These are phyloP conservation scores for Amanita subjunquillea DNA, from an alignment of 768 basidiomycete genomes.

Conservation along the genomic window DNA sequence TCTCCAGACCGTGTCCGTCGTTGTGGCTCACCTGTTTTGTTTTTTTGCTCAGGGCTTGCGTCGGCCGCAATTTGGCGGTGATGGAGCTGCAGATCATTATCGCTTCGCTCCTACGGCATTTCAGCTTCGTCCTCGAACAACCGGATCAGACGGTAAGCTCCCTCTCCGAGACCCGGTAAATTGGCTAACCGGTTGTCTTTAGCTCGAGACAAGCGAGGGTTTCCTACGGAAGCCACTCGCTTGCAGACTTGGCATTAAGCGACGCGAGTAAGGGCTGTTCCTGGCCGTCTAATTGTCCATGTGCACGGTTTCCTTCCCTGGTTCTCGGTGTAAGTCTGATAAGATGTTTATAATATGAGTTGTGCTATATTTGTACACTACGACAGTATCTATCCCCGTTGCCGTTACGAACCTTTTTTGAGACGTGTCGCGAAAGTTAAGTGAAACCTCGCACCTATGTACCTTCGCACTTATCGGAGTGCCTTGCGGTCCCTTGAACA, in stretches of 20 bases:
- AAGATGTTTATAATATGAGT: no score
- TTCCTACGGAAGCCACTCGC: constrained; percentile 78
- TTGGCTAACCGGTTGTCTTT: background rate
- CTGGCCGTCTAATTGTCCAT: constrained; percentile 3
- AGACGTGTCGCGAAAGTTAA: no score
- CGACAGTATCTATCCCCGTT: no score
- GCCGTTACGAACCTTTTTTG: no score
- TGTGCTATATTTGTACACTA: no score
- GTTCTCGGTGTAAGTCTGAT: background rate
- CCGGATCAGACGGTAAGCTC: constrained; percentile 44
- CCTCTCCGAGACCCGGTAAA: background rate
- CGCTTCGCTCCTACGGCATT: constrained; percentile 70
- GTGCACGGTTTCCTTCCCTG: background rate
- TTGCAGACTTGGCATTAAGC: constrained; percentile 65
- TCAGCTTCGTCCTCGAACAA: constrained; percentile 58
- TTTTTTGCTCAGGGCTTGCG: constrained; percentile 49
- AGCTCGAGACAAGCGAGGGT: constrained; percentile 75
- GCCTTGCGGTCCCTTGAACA: no score
- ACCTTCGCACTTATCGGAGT: no score
- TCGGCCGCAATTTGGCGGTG: constrained; percentile 73
- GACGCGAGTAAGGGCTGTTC: constrained; percentile 30
- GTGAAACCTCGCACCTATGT: no score
- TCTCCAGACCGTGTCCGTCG: background rate
- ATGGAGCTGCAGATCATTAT: constrained; percentile 76
- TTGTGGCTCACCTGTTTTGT: constrained; percentile 2